These are phyloP conservation scores for Sporothrix mexicana DNA, from an alignment of 2,329 filamentous ascomycete species.

Conservation along the genomic window DNA sequence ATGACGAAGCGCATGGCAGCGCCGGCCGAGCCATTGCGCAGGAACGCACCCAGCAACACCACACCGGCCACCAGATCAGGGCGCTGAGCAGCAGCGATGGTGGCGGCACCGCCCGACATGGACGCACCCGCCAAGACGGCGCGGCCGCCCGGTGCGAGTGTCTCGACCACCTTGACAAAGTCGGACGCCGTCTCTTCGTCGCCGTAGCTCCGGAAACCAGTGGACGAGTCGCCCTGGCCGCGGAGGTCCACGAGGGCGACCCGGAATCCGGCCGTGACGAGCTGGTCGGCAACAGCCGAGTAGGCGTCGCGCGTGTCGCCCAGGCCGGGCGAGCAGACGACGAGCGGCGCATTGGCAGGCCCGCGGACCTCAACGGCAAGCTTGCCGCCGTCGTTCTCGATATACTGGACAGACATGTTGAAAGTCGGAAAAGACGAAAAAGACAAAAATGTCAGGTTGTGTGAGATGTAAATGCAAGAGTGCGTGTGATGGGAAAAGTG, in stretches of 20 bases:
- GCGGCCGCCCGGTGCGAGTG: not conserved
- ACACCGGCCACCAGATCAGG: slow-evolving; percentile 38
- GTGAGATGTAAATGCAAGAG: not conserved
- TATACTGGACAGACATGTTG: slow-evolving; percentile 27
- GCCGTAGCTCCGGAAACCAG: slow-evolving; percentile 34
- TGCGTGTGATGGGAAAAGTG: not conserved
- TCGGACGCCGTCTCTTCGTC: slow-evolving; percentile 37
- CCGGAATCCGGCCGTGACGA: slow-evolving; percentile 38
- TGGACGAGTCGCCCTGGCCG: slow-evolving; percentile 37
- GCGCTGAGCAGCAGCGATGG: slow-evolving; percentile 36
- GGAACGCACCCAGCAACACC: slow-evolving; percentile 34
- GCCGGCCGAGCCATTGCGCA: slow-evolving; percentile 34
- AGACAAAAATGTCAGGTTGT: not conserved
- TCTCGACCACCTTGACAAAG: slow-evolving; percentile 33
- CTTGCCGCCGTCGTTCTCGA: slow-evolving; percentile 32
- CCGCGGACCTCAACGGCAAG: slow-evolving; percentile 39
- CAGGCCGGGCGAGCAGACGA: slow-evolving; percentile 38
- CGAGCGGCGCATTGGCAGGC: slow-evolving; percentile 28
- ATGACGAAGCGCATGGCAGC: slow-evolving; percentile 27
- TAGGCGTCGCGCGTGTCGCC: slow-evolving; percentile 38
- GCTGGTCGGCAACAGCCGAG: slow-evolving; percentile 35
- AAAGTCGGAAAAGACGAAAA: no score
- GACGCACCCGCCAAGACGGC: slow-evolving; percentile 38
- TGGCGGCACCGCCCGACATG: slow-evolving; percentile 36
- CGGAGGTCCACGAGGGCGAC: slow-evolving; percentile 38